Base-by-base conservation (phyloP, 352 stramenopile species). In the Globisporangium splendens region DNA sequence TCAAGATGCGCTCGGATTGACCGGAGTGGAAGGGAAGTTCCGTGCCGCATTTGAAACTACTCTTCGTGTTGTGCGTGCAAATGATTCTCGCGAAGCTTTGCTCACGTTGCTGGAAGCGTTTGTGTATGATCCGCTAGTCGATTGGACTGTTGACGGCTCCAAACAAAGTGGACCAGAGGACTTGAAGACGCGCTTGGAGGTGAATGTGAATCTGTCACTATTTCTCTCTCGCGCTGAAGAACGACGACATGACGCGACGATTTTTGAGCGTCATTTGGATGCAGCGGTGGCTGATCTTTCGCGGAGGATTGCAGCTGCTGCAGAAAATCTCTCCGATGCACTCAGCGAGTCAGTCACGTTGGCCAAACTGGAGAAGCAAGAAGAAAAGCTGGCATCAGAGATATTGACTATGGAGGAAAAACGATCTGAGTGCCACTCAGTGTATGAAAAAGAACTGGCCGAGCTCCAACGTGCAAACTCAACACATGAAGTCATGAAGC, bases 161-260 rank as follows among this genome's bases (percentile, higher is more conserved):
- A 61, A 70, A 35, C 70, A 66, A 31, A 66, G 69, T 18, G 52
- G 60, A 17, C 69, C 63, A 17, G 70, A 65, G 39, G 75, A 86
- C 38, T 65, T 81, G 28, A 91, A 91, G 56, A 72, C 83, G 31
- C 80, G 86, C 0, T 66, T 95, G 22, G 86, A 93, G 55, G 80
- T 86, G 44, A 91, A 92, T 38, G 84, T 95, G 46, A 92, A 93
- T 18, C 63, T 95, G 13, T 93, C 86, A n/a, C 58, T 95, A 31
- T 95, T 95, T 41, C 63, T 91, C 21, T 93, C 83, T 11, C 70
- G 86, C 4, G 82, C 83, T 8, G 76, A 93, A 70, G 86, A 95
- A 60, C 79, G 83, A 15, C 68, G 76, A 14, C 76, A 88, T 51
- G 78, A 89, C 47, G 86, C 78, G 0, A 75, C 71, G 13, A 54